Evolutionary conservation across 345 rosid species (phyloP), one percentile per base, ranked within the genome.

Genomic region (Gossypium thurberi): DNA sequence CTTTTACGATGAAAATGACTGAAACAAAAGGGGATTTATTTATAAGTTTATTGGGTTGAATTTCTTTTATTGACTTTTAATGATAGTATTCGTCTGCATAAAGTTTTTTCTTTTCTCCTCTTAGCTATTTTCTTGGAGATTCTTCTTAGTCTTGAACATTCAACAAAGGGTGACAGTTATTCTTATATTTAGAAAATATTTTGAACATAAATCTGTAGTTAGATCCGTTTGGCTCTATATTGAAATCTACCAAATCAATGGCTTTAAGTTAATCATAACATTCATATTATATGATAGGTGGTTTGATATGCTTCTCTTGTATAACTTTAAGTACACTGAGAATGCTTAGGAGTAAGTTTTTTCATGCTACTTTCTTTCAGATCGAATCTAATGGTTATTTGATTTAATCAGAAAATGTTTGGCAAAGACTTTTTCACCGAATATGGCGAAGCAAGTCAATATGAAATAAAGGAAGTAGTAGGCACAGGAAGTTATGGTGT

Each of bases 401-500:
- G 18, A 17, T 73, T 73, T 67, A 1, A 53, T 43, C 75, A 82
- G 83, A 82, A 72, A 69, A 94, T 95, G 96, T 84, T 87, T 78
- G 98, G 84, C 86, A 92, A 83, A 76, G 97, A 92, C 74, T 95
- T 92, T 75, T 89, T 95, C 87, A 92, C 99, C 15, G 99, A 92
- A 75, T 95, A 89, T 43, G 97, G 99, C 17, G 99, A 95, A 81
- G 98, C 99, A 21, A 95, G 88, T 76, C 98, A 88, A 78, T 95
- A 95, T 65, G 92, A 95, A 81, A 91, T 95, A 72, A 89, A 84
- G 73, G 99, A 95, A 85, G 97, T 92, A 20, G 87, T 95, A 0
- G 99, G 99, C 2, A 95, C 83, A 82, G 99, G 99, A 81, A 95
- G 99, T 87, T 95, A 95, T 68, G 99, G 99, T 8, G 89, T 92